Conservation (phyloP, 768 basidiomycete species). For the Fistulinella prunicolor region DNA sequence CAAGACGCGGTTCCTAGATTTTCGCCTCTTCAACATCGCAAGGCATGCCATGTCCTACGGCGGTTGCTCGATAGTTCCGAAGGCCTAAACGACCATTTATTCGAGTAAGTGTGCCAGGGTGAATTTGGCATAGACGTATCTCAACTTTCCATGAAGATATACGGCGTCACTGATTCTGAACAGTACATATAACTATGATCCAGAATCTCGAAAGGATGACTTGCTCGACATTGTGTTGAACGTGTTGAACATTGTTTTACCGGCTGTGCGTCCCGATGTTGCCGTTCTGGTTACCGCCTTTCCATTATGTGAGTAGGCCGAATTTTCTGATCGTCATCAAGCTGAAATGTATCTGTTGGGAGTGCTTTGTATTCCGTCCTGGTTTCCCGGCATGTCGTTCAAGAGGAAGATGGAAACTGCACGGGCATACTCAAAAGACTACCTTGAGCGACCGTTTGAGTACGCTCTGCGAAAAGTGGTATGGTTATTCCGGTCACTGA, state of each 20-base stretch:
- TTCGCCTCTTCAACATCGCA: neutral
- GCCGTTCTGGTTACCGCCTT: neutral
- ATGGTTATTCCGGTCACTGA: neutral
- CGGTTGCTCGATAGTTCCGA: neutral
- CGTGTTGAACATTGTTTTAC: neutral
- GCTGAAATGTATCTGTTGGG: neutral
- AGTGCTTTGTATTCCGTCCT: slow-evolving; percentile 6
- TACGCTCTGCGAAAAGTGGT: neutral
- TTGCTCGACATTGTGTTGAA: neutral
- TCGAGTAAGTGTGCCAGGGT: neutral
- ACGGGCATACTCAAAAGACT: neutral
- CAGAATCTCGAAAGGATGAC: neutral
- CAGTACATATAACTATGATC: neutral
- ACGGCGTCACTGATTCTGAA: neutral
- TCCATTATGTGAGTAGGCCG: neutral
- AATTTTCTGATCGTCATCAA: neutral
- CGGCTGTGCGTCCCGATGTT: neutral
- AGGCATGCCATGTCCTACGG: neutral
- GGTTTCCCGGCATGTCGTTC: slow-evolving; percentile 11
- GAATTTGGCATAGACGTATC: neutral
- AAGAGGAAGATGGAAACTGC: neutral
- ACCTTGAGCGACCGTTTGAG: slow-evolving; percentile 2
- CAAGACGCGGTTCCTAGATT: neutral
- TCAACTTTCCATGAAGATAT: neutral
- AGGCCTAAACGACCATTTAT: neutral